Base-by-base conservation (phyloP, 2,329 filamentous ascomycete genomes). In the Fusarium azukiicola region DNA sequence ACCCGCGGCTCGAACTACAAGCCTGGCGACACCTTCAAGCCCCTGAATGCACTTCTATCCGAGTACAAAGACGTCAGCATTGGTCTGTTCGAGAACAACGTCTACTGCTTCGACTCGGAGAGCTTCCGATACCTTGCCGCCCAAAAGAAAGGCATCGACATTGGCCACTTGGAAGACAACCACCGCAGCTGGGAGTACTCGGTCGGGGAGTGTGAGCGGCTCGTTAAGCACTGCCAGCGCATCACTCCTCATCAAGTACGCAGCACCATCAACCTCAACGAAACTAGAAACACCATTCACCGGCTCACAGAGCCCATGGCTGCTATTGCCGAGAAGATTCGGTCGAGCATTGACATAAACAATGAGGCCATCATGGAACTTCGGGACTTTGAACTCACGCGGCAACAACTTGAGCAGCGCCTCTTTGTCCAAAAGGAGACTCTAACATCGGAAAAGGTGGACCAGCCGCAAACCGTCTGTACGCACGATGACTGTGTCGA, bases 171-270 rank as follows among this genome's bases (percentile, higher is more conserved):
- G 56, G 56, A 61, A 61, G 56, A 61, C 6, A 61, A 61, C 14
- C 36, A 36, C 23, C 56, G 56, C 14, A 61, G 56, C 21, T 61
- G 56, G 56, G 56, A 61, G 12, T 61, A 61, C n/a, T 61, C 56
- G 21, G 56, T 61, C 4, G 56, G 56, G 16, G 56, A 61, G 36
- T 61, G 56, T 10, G 56, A 61, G 21, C 13, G 56, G 56, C 56
- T 61, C 13, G 56, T 61, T 40, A 61, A 61, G 56, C 56, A 61
- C 56, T 61, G 56, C 9, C 56, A 61, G 5, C 21, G 56, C 36
- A 61, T 61, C 56, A 61, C 56, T 40, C 56, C 56, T 5, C 56
- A 61, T 42, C 56, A 61, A 61, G 56, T 61, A 21, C 56, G 56
- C 36, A 61, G 56, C 10, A 61, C 56, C 21, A 61, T 61, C 14